phyloP scores from a whole-genome alignment of 2,329 filamentous ascomycete species.

The Cladosporium sp. region DNA sequence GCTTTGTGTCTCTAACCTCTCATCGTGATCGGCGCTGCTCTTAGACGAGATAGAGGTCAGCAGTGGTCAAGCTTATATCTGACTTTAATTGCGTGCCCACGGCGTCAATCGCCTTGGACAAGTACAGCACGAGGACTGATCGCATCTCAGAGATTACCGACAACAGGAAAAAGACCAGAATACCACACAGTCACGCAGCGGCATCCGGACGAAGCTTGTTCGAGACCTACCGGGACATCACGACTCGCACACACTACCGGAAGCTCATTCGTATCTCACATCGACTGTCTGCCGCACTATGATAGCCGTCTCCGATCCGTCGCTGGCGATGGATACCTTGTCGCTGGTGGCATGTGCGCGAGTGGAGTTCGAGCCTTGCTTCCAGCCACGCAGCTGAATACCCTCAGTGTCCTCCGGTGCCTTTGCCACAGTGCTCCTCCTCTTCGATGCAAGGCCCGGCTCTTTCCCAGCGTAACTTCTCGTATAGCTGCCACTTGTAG shows the following conservation, averaged over 20 bases:
- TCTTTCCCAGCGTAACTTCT: neutral
- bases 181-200: neutral
- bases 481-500: neutral
- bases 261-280: neutral
- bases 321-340: neutral
- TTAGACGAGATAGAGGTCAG: neutral
- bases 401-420: neutral
- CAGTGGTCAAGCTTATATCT: neutral
- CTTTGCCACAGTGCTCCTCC: neutral
- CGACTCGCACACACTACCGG: neutral
- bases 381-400: neutral
- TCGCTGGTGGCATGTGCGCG: neutral
- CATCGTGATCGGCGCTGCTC: neutral
- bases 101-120: neutral
- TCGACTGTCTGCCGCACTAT: constrained; percentile 15
- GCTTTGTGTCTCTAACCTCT: neutral
- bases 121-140: neutral
- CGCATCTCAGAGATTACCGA: too few relatives aligned
- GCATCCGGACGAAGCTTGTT: neutral
- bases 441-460: neutral
- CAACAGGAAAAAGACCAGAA: neutral
- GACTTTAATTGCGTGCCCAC: neutral
- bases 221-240: neutral
- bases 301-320: constrained; percentile 6
- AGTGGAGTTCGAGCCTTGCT: neutral